Conservation (phyloP, 495 filamentous ascomycete genomes). For the Hypoxylon trugodes region DNA sequence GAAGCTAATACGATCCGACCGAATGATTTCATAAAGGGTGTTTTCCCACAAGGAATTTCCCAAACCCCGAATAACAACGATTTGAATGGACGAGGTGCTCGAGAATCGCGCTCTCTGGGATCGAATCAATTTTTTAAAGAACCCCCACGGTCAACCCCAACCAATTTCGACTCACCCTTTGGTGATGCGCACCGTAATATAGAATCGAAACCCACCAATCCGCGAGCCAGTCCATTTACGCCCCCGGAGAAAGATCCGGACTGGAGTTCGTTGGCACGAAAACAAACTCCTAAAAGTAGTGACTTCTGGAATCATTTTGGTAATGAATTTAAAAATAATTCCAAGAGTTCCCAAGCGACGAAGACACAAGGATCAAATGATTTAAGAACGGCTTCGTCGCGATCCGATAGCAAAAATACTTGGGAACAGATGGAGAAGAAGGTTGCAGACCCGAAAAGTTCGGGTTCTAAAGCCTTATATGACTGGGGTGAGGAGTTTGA, state of each 20-base stretch:
- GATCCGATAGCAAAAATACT: background rate
- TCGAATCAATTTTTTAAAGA: no score
- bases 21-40: no score
- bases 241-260: background rate
- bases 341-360: background rate
- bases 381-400: background rate
- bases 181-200: no score
- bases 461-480: background rate
- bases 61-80: no score
- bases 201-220: no score
- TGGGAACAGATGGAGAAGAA: background rate
- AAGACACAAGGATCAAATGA: background rate
- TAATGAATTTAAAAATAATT: constrained; percentile 6
- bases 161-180: no score
- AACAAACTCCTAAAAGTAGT: constrained; percentile 7
- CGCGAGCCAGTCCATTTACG: background rate
- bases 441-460: background rate
- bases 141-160: no score
- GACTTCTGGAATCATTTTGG: constrained; percentile 27
- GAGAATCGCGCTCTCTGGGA: no score
- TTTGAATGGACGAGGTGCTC: no score
- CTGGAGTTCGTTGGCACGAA: constrained; percentile 29
- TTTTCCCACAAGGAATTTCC: no score
- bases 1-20: no score
- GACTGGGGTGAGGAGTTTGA: constrained; percentile 26